Evolutionary conservation across 352 stramenopile species (phyloP).

Genomic region (Thalassiosira hispida): DNA sequence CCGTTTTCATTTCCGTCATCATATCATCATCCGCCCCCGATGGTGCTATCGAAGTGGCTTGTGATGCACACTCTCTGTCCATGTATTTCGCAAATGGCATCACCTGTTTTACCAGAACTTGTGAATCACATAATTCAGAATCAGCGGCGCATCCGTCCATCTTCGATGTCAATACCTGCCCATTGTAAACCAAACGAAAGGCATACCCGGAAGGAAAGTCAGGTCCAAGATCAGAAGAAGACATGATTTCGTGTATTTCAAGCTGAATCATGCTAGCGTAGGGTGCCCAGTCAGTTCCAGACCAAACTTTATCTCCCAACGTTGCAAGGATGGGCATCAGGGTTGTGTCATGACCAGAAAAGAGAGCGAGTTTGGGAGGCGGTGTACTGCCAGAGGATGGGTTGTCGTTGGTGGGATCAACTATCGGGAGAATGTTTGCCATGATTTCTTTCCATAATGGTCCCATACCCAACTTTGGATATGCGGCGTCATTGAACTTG

Average conservation of each 20-base stretch:
- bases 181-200: constrained; percentile 82
- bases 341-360: constrained; percentile 80
- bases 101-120: constrained; percentile 38
- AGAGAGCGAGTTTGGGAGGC: constrained; percentile 67
- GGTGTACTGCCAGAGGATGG: constrained; percentile 12
- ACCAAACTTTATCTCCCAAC: constrained; percentile 61
- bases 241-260: constrained; percentile 57
- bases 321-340: constrained; percentile 73
- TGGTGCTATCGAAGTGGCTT: background rate
- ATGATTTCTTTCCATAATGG: constrained; percentile 81
- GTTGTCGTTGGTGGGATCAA: constrained; percentile 31
- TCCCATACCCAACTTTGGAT: constrained; percentile 71
- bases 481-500: constrained; percentile 63
- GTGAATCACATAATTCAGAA: constrained; percentile 69
- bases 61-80: constrained; percentile 45
- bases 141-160: constrained; percentile 59
- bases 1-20: constrained; percentile 27
- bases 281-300: constrained; percentile 63
- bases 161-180: constrained; percentile 64
- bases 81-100: constrained; percentile 46
- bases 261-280: constrained; percentile 80
- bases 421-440: constrained; percentile 62
- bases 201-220: constrained; percentile 56
- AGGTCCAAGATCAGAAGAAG: constrained; percentile 19
- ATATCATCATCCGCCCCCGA: constrained; percentile 9